Evolutionary conservation across 2,329 filamentous ascomycete species (phyloP), one percentile per base, ranked within the genome.

Genomic region (Talaromyces sp.): DNA sequence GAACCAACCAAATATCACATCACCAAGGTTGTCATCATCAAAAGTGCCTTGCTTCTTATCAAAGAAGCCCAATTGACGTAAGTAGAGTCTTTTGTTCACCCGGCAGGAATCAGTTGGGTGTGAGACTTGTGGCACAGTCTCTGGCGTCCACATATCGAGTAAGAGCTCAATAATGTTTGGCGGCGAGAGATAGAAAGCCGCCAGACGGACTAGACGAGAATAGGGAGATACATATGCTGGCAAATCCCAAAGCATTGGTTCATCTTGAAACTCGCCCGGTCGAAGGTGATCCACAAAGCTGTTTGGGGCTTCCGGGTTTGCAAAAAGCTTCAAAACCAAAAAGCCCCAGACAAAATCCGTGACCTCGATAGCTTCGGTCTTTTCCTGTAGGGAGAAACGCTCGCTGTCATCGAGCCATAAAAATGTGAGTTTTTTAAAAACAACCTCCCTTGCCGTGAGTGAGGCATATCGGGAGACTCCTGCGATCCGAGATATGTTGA

Each of bases 131-230:
- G 44, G 44, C 2, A 7, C 23, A 4, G 21, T 23, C 7, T 16
- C 23, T 48, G 21, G 21, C 21, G 44, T 48, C 44, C 44, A 48
- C 54, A 57, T 35, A 40, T 57, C 28, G 14, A 56, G 40, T 48
- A 62, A 39, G 4, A 62, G 37, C 60, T 62, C 60, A 16, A 57
- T 57, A 8, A 62, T 62, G 11, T 57, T 31, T 25, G 39, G 50
- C 16, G 52, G 60, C 1, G 46, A 40, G 39, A 62, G 50, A 57
- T 48, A 62, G 5, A 56, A 42, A n/a, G 18, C 25, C 23, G 31
- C 50, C 6, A 16, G 7, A 7, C 50, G 60, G 12, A 56, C 28
- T 12, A 62, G 44, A 16, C 28, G 28, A 12, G 50, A 11, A n/a
- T 31, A 55, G n/a, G 11, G 6, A 14, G 50, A 37, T 23, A 11